Evolutionary conservation across 805 yeast genomes (phyloP), one percentile per base, ranked within the genome.

Genomic region (Sungouiella thailandica): DNA sequence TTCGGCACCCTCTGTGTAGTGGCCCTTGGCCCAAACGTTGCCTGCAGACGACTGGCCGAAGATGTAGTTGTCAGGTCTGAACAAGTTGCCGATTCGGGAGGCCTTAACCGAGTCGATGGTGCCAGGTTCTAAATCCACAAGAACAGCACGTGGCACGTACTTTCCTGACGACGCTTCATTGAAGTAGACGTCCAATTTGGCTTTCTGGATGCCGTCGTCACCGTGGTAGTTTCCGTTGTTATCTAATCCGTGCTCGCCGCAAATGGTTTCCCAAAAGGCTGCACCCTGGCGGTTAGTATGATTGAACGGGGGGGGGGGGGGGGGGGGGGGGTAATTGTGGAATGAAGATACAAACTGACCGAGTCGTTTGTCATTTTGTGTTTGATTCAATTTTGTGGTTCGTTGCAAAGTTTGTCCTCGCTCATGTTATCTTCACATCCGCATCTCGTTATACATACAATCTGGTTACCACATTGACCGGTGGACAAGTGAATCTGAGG

Each of bases 381-480:
- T n/a, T n/a, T n/a, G n/a, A n/a, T n/a, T n/a, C n/a, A n/a, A n/a
- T n/a, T n/a, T n/a, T n/a, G n/a, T n/a, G n/a, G n/a, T n/a, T n/a
- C n/a, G n/a, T n/a, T n/a, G n/a, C n/a, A n/a, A n/a, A n/a, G n/a
- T n/a, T n/a, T n/a, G n/a, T n/a, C n/a, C n/a, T n/a, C n/a, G n/a
- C n/a, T n/a, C n/a, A n/a, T n/a, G n/a, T n/a, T n/a, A n/a, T n/a
- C n/a, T n/a, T n/a, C n/a, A n/a, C n/a, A n/a, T n/a, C n/a, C n/a
- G n/a, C n/a, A n/a, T n/a, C n/a, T n/a, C n/a, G n/a, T n/a, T n/a
- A 39, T 50, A 74, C 81, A 53, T 68, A 76, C 86, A 50, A 89
- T 87, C 70, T 89, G 97, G 77, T 89, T 89, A 79, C 97, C 96
- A 78, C 97, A 88, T 72, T 89, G 97, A 65, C 97, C 97, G 38